Evolutionary conservation across 306 rosid species (phyloP).

Genomic region (Astragalus membranaceus): DNA sequence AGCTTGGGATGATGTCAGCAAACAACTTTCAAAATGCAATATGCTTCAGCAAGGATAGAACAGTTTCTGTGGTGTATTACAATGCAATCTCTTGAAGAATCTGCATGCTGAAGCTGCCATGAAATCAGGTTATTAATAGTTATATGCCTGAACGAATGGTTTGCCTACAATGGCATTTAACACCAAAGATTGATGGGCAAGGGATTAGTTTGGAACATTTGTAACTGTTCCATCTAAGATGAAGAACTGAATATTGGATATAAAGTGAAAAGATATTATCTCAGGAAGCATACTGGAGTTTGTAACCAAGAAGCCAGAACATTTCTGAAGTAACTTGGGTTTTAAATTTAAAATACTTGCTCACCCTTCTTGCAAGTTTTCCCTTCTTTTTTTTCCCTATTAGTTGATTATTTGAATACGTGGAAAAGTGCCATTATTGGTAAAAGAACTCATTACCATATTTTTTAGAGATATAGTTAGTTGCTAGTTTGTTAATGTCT

Average conservation of each 20-base stretch:
- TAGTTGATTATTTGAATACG: too few relatives aligned
- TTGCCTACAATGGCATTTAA: neutral
- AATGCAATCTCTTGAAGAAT: conserved; percentile 12
- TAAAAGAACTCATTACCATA: neutral
- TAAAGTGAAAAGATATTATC: conserved; percentile 7
- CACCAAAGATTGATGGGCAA: neutral
- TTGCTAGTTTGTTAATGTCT: too few relatives aligned
- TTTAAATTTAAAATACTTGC: conserved; percentile 12
- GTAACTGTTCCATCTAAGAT: neutral
- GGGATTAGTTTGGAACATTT: conserved; percentile 4
- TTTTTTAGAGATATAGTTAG: too few relatives aligned
- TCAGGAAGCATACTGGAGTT: conserved; percentile 8
- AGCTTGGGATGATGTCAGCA: conserved; percentile 71
- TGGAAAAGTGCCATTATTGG: too few relatives aligned
- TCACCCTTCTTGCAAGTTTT: neutral
- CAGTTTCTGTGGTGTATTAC: conserved; percentile 16
- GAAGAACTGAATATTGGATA: neutral
- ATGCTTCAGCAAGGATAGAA: conserved; percentile 45
- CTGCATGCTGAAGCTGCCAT: conserved; percentile 7
- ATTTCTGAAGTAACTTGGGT: conserved; percentile 6
- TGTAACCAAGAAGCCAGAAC: neutral
- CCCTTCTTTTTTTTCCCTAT: neutral
- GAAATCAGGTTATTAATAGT: too few relatives aligned
- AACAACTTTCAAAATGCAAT: conserved; percentile 58
- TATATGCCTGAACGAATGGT: conserved; percentile 8